Evolutionary conservation across 306 rosid genomes (phyloP).

Genomic region (Hippophae tibetana): DNA sequence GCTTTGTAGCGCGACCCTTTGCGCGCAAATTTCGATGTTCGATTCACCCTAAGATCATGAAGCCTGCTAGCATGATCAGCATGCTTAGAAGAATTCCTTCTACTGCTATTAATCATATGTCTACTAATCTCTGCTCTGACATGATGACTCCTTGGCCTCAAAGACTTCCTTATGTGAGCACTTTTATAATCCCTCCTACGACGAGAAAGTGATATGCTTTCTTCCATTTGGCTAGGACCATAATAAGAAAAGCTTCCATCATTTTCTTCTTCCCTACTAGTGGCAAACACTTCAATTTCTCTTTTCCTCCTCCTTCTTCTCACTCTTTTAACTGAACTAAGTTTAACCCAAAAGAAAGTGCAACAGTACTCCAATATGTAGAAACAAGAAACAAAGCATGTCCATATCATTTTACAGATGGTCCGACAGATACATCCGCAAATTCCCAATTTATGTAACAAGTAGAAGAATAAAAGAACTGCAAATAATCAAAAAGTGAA

Average conservation of each 20-base stretch:
- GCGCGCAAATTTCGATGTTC: constrained; percentile 30
- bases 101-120: constrained; percentile 20
- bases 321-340: constrained; percentile 26
- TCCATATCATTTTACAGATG: constrained; percentile 38
- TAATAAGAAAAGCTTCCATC: constrained; percentile 11
- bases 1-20: constrained; percentile 24
- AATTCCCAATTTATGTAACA: constrained; percentile 43
- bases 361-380: constrained; percentile 35
- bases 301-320: constrained; percentile 10
- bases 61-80: constrained; percentile 14
- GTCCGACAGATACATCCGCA: constrained; percentile 34
- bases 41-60: constrained; percentile 29
- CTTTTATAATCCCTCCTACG: constrained; percentile 32
- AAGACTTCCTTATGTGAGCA: constrained; percentile 32
- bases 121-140: constrained; percentile 35
- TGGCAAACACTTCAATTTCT: constrained; percentile 18
- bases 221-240: constrained; percentile 4
- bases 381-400: constrained; percentile 37
- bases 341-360: constrained; percentile 40
- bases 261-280: constrained; percentile 9
- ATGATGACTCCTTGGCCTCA: constrained; percentile 36
- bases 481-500: constrained; percentile 14
- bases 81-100: constrained; percentile 20
- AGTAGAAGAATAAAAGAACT: constrained; percentile 48
- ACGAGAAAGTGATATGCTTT: constrained; percentile 22